Conservation (phyloP, 176 grass and related monocot genomes). For the Aegilops tauschii region DNA sequence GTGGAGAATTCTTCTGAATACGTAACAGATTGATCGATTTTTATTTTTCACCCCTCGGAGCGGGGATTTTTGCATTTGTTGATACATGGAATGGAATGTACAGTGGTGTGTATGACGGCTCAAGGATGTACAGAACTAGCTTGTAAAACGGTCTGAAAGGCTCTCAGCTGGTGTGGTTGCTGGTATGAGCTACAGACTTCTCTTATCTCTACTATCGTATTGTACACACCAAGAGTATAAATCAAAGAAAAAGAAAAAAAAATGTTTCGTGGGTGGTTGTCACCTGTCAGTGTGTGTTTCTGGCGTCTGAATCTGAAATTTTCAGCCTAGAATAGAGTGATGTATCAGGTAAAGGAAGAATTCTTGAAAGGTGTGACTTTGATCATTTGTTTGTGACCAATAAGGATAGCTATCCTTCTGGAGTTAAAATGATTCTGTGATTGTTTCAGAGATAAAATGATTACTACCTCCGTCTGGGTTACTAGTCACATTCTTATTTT, state of each 20-base stretch:
- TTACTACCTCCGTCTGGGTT: too few relatives aligned
- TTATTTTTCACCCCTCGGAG: slow-evolving; percentile 29
- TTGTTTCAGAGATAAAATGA: neutral
- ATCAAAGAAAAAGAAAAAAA: neutral
- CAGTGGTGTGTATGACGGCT: slow-evolving; percentile 38
- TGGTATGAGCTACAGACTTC: slow-evolving; percentile 11
- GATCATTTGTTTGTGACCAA: neutral
- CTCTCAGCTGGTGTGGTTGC: slow-evolving; percentile 12
- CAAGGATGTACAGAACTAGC: slow-evolving; percentile 40
- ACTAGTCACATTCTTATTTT: too few relatives aligned
- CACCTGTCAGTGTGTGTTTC: neutral
- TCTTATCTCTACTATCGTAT: slow-evolving; percentile 5
- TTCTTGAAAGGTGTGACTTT: neutral
- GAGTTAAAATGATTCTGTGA: neutral
- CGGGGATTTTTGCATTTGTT: slow-evolving; percentile 18
- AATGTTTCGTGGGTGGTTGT: neutral
- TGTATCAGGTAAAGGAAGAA: neutral
- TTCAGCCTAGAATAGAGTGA: neutral
- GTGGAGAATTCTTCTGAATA: slow-evolving; percentile 18
- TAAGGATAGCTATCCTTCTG: neutral
- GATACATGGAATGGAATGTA: slow-evolving; percentile 63
- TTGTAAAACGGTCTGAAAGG: slow-evolving; percentile 18
- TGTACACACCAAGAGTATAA: slow-evolving; percentile 37
- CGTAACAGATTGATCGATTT: slow-evolving; percentile 17
- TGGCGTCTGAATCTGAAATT: neutral